Evolutionary conservation across 2,329 filamentous ascomycete species (phyloP).

Genomic region (Sodiomyces alkalinus): DNA sequence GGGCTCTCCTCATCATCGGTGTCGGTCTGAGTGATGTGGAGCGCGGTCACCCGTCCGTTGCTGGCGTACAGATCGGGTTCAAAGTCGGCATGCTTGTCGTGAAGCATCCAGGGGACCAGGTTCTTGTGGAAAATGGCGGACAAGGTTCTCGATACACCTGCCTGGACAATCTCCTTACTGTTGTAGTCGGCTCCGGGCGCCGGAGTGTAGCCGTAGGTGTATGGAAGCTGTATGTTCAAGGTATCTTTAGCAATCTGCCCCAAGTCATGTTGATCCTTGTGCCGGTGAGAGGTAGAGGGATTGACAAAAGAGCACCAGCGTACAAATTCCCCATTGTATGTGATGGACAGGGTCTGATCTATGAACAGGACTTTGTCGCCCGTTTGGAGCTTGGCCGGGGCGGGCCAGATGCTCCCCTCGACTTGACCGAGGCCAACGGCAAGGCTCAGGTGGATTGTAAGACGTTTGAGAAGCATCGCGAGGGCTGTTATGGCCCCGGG

Average conservation of each 20-base stretch:
- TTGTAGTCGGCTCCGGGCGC: conserved; percentile 20
- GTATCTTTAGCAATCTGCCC: conserved; percentile 17
- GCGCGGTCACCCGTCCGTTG: conserved; percentile 34
- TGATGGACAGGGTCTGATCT: conserved; percentile 32
- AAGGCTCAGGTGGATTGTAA: no score
- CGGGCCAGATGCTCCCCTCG: conserved; percentile 32
- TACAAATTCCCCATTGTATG: conserved; percentile 44
- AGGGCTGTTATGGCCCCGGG: no score
- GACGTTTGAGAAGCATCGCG: no score
- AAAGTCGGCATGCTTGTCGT: conserved; percentile 45
- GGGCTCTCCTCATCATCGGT: conserved; percentile 34
- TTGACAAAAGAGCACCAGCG: conserved; percentile 22
- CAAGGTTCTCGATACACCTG: conserved; percentile 42
- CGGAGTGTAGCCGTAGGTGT: conserved; percentile 28
- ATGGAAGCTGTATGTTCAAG: conserved; percentile 27
- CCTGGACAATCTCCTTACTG: conserved; percentile 39
- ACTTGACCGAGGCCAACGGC: no score
- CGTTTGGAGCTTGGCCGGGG: conserved; percentile 32
- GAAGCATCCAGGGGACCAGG: conserved; percentile 68
- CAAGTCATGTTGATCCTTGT: no score
- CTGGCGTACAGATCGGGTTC: conserved; percentile 38
- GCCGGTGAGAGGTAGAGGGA: conserved; percentile 8
- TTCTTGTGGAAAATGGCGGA: conserved; percentile 49
- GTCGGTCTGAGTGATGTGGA: conserved; percentile 46
- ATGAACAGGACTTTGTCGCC: conserved; percentile 40